Base-by-base conservation (phyloP, 208 protist genomes). In the Wallacemonas sp. region DNA sequence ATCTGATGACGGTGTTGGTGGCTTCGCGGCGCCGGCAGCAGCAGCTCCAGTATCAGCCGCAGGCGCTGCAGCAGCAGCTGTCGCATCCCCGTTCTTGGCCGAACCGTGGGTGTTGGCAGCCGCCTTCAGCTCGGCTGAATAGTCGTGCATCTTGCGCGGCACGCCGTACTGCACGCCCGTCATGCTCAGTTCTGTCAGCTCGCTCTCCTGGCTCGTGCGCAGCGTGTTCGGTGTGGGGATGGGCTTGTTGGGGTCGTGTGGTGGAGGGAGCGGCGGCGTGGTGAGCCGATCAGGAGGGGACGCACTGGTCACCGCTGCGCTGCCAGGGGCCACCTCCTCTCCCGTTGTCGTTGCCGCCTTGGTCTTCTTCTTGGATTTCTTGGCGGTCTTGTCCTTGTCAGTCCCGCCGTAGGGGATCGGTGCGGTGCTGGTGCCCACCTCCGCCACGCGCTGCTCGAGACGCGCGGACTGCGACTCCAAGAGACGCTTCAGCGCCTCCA, bases 391-490 rank as follows among this genome's bases (percentile, higher is more conserved):
- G 44, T 5, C 5, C 44, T 12, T 23, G 17, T 5, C 9, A 23
- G 17, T n/a, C 17, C 17, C n/a, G 32, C 52, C 52, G 52, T 58
- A 58, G 6, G 52, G 52, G 32, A 58, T 58, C 30, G 52, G 52
- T 4, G 52, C 0, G n/a, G 52, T 58, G 29, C 29, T 39, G 17
- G 52, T 58, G 52, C 52, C 52, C 6, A 58, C 52, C 32, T 58
- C 52, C 52, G 34, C 52, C 52, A 58, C 52, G 19, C 52, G 52
- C 30, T 39, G 34, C 52, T 58, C 52, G 57, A 92, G 66, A 2
- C 83, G 87, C 11, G 65, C 55, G 12, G 76, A 70, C 57, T 93
- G 87, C 8, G 68, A 65, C 24, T 76, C 79, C 39, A 89, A 67
- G n/a, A 90, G 72, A 17, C 55, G 12, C 62, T 84, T 84, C 23